These are phyloP conservation scores for Vigna unguiculata DNA, from an alignment of 306 rosid genomes.

Conservation along the genomic window DNA sequence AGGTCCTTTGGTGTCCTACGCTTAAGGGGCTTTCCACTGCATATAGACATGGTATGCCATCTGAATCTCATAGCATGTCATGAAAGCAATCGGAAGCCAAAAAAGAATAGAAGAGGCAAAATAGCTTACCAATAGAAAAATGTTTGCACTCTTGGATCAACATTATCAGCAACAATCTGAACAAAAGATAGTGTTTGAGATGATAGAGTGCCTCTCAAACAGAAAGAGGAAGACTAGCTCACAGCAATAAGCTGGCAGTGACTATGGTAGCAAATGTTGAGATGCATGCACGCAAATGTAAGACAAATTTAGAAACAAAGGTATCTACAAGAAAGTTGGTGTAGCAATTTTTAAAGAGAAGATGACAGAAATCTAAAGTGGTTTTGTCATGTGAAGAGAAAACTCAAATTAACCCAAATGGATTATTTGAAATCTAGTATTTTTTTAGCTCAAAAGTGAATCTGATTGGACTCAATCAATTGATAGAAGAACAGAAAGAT, in stretches of 20 bases:
- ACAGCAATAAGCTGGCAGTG: neutral
- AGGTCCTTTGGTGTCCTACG: slow-evolving; percentile 57
- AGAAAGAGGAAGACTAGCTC: slow-evolving; percentile 6
- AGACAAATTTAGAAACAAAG: neutral
- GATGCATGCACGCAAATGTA: slow-evolving; percentile 29
- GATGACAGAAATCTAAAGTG: slow-evolving; percentile 12
- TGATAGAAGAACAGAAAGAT: no score
- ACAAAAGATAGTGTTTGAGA: slow-evolving; percentile 14
- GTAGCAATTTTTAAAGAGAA: neutral
- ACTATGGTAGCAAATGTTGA: neutral
- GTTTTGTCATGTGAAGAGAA: slow-evolving; percentile 6
- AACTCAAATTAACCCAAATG: neutral
- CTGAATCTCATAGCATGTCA: slow-evolving; percentile 39
- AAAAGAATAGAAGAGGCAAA: slow-evolving; percentile 28
- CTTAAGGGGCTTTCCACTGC: slow-evolving; percentile 72
- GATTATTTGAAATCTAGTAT: no score
- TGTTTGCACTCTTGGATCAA: slow-evolving; percentile 79
- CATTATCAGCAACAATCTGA: slow-evolving; percentile 69
- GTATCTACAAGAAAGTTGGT: neutral
- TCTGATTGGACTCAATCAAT: no score
- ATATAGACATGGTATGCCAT: slow-evolving; percentile 36
- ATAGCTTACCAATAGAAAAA: slow-evolving; percentile 67
- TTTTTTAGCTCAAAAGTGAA: no score
- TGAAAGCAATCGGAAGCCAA: slow-evolving; percentile 25
- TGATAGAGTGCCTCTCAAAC: slow-evolving; percentile 6